phyloP scores from a whole-genome alignment of 257 asterid genomes.

The Catharanthus roseus region DNA sequence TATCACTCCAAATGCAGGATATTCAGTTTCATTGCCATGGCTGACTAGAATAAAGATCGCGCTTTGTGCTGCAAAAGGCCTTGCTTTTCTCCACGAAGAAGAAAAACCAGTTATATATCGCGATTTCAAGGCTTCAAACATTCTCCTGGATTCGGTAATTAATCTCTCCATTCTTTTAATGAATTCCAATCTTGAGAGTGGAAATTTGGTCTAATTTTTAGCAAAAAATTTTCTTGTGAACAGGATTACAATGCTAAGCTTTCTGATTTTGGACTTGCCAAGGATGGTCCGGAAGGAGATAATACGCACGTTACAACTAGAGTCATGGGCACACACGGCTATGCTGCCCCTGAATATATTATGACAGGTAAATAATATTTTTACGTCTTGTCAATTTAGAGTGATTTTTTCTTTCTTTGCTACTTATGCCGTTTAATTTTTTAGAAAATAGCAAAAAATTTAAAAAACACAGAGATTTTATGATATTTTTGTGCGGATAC shows the following conservation, averaged over 20 bases:
- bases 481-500: too few relatives aligned
- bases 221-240: neutral
- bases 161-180: neutral
- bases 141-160: slow-evolving; percentile 41
- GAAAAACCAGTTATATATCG: slow-evolving; percentile 70
- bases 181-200: neutral
- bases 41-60: slow-evolving; percentile 64
- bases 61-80: slow-evolving; percentile 69
- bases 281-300: slow-evolving; percentile 80
- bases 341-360: slow-evolving; percentile 85
- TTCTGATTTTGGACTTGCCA: slow-evolving; percentile 83
- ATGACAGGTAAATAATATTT: slow-evolving; percentile 62
- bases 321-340: slow-evolving; percentile 88
- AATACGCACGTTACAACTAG: slow-evolving; percentile 66
- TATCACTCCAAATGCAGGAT: slow-evolving; percentile 53
- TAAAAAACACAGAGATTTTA: too few relatives aligned
- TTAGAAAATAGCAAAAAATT: too few relatives aligned
- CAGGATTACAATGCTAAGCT: slow-evolving; percentile 65
- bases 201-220: too few relatives aligned
- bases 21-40: slow-evolving; percentile 56
- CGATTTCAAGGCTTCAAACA: slow-evolving; percentile 77
- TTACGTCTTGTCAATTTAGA: too few relatives aligned
- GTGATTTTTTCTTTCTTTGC: too few relatives aligned
- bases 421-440: too few relatives aligned
- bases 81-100: slow-evolving; percentile 76